Base-by-base conservation (phyloP, 495 filamentous ascomycete species). In the Podospora conica region DNA sequence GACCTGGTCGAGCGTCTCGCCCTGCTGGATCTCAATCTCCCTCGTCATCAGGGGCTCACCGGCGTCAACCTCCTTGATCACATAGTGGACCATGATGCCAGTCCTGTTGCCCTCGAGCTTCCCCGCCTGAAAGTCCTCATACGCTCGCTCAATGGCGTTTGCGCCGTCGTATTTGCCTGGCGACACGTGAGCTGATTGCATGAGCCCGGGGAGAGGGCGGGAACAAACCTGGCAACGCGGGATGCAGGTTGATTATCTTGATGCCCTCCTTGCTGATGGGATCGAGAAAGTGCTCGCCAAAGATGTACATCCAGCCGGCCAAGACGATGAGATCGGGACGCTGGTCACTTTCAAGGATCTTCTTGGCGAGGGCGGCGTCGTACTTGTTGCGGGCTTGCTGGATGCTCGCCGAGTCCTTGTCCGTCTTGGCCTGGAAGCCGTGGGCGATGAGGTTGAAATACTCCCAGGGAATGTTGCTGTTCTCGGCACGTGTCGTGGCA, bases 11-110 rank as follows among this genome's bases (percentile, higher is more conserved):
- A 93, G 60, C 53, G 81, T 84, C 68, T 93, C 90, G 15, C 86
- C 88, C 64, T 86, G 83, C 57, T 77, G 79, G 68, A 92, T 88
- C 61, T 85, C 82, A 57, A 96, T 86, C 80, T 93, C 89, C 68
- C 80, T 75, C 11, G 89, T 84, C 61, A 93, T 75, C 68, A 96
- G 86, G 6, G 91, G 88, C 69, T 84, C 81, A 2, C 93, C 93
- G 73, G 88, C 84, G 77, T 96, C 93, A 53, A 96, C 92, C 70
- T 93, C 87, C 53, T 82, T 84, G 69, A 96, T 90, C 56, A 96
- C 91, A 73, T 91, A 87, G 77, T 96, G 93, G 3, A 96, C 87
- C 93, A 98, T 97, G n/a, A 95, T 88, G 1, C 93, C 93, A 1
- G 92, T 97, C 74, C 83, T 86, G 58, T 77, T 78, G 67, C 82